Percentiles rank a stretch among this genome's conserved stretches.
These are phyloP conservation scores for Dendryphion nanum DNA, from an alignment of 2,329 filamentous ascomycete genomes.

Conservation along the genomic window DNA sequence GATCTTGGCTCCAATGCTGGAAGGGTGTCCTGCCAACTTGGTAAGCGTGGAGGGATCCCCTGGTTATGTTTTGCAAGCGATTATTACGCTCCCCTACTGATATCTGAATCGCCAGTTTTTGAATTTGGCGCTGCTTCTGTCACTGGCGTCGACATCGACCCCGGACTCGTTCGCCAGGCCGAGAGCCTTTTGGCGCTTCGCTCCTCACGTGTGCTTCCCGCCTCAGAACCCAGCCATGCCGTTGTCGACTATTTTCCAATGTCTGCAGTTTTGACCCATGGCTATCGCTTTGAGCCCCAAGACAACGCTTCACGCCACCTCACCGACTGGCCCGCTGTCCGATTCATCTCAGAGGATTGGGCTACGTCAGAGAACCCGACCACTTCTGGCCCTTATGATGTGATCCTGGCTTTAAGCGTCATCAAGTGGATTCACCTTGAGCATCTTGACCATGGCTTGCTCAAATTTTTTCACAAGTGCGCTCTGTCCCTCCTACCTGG, in stretches of 20 bases:
- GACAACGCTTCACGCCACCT: conserved; percentile 9
- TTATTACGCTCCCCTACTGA: conserved; percentile 25
- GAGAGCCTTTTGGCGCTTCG: conserved; percentile 35
- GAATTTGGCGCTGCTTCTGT: conserved; percentile 37
- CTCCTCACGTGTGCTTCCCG: conserved; percentile 33
- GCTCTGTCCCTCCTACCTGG: conserved; percentile 23
- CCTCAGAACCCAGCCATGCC: conserved; percentile 5
- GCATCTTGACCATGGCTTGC: conserved; percentile 33
- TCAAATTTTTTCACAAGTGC: conserved; percentile 34
- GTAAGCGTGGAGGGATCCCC: conserved; percentile 31
- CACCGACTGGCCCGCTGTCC: conserved; percentile 24
- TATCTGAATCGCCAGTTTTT: conserved; percentile 35
- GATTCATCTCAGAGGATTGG: conserved; percentile 36
- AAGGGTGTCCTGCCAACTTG: conserved; percentile 37
- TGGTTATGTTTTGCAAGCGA: conserved; percentile 24
- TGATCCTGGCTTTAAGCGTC: conserved; percentile 40
- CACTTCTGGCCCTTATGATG: conserved; percentile 27
- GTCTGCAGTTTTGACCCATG: conserved; percentile 34
- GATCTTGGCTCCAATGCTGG: conserved; percentile 44
- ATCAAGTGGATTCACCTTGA: conserved; percentile 42
- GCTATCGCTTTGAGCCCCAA: conserved; percentile 28
- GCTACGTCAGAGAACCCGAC: conserved; percentile 22
- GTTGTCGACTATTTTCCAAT: conserved; percentile 37
- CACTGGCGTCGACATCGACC: conserved; percentile 41
- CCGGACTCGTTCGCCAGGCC: conserved; percentile 35